Evolutionary conservation across 2,329 filamentous ascomycete genomes (phyloP).

Genomic region (Colletotrichum sublineola): DNA sequence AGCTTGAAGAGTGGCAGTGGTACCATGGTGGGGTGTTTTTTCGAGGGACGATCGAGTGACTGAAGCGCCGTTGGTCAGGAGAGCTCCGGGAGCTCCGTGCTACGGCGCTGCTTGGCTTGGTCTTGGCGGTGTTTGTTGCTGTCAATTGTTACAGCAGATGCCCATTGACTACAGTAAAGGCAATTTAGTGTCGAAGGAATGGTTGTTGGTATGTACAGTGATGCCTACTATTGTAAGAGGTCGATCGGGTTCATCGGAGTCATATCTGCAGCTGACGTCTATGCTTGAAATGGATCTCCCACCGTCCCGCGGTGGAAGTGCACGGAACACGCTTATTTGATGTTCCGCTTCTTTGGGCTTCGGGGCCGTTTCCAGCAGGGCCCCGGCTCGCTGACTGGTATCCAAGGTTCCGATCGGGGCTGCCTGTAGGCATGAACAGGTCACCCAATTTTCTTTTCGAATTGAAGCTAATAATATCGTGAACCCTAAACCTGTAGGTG

Average conservation of each 20-base stretch:
- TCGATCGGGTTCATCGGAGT: conserved; percentile 3
- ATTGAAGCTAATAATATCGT: too few relatives aligned
- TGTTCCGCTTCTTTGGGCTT: conserved; percentile 35
- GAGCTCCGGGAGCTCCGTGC: conserved; percentile 37
- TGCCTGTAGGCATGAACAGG: neutral
- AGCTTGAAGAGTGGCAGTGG: conserved; percentile 77
- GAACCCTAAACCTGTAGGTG: too few relatives aligned
- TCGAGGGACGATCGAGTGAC: conserved; percentile 12
- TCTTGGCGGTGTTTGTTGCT: conserved; percentile 18
- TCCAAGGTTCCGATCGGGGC: neutral
- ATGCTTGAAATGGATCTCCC: conserved; percentile 18
- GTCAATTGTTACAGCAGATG: conserved; percentile 9
- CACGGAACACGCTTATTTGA: conserved; percentile 39
- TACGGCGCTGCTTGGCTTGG: conserved; percentile 30
- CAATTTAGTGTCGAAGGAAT: neutral
- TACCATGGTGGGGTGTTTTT: conserved; percentile 63
- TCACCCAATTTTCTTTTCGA: neutral
- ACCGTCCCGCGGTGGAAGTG: conserved; percentile 15
- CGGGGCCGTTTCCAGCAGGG: conserved; percentile 28
- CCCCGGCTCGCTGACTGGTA: conserved; percentile 17
- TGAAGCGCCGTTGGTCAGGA: conserved; percentile 27
- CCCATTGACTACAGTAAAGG: neutral
- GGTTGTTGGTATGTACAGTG: neutral
- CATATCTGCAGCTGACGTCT: conserved; percentile 17
- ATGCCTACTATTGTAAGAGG: neutral